Percentiles rank a stretch among this genome's conserved stretches.
Conservation (phyloP, 2,329 filamentous ascomycete genomes). For the Chrysoporthe puriensis region DNA sequence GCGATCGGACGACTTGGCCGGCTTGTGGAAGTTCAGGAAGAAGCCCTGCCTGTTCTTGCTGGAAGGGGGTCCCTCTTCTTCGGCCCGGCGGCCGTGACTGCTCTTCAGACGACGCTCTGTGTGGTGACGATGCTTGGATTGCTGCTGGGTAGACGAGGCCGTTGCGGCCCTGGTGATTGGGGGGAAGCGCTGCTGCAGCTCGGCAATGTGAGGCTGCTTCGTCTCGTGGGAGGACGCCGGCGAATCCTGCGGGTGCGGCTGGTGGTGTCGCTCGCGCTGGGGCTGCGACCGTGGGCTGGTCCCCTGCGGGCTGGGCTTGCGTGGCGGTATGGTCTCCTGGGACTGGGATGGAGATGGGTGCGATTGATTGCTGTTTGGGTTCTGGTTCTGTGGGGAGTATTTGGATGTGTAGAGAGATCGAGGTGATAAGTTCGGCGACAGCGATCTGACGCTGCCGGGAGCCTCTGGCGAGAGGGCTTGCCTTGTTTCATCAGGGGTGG, state of each 20-base stretch:
- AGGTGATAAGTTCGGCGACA: slow-evolving; percentile 47
- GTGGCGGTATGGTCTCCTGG: slow-evolving; percentile 2
- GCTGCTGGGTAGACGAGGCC: slow-evolving; percentile 16
- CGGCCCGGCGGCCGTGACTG: slow-evolving; percentile 39
- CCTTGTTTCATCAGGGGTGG: slow-evolving; percentile 36
- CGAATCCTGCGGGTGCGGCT: slow-evolving; percentile 17
- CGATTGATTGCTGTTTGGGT: slow-evolving; percentile 16
- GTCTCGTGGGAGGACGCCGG: slow-evolving; percentile 10
- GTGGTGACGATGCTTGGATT: slow-evolving; percentile 33
- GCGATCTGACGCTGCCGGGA: slow-evolving; percentile 39
- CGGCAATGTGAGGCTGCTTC: slow-evolving; percentile 38
- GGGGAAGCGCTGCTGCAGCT: slow-evolving; percentile 38
- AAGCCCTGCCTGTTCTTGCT: slow-evolving; percentile 53
- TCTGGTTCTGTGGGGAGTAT: slow-evolving; percentile 43
- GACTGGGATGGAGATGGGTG: slow-evolving; percentile 14
- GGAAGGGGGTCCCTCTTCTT: slow-evolving; percentile 49
- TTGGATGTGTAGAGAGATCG: slow-evolving; percentile 52
- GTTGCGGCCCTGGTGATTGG: slow-evolving; percentile 36
- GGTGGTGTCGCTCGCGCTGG: slow-evolving; percentile 7
- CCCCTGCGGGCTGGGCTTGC: slow-evolving; percentile 29
- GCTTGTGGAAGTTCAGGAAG: slow-evolving; percentile 55
- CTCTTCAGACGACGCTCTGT: slow-evolving; percentile 31
- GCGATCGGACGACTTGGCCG: slow-evolving; percentile 46
- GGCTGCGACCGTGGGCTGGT: slow-evolving; percentile 18
- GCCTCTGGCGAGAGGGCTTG: slow-evolving; percentile 34